Evolutionary conservation across 1,284 basidiomycete genomes (phyloP), one percentile per base, ranked within the genome.

Genomic region (Melampsora larici-populina): DNA sequence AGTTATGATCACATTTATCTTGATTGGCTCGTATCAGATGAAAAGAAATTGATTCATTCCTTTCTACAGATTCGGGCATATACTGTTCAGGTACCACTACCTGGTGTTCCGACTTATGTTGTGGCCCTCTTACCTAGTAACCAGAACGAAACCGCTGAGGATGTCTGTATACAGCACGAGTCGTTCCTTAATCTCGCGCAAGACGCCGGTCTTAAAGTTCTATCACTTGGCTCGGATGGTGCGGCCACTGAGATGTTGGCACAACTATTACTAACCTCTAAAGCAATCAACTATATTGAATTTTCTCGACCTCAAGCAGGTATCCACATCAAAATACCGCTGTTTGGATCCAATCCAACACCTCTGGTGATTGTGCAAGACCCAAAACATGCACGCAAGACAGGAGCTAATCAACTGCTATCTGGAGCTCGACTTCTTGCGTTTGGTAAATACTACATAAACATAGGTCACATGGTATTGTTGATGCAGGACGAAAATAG

Each of bases 381-480:
- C 48, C 67, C 67, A 17, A 69, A 69, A 49, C 67, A 69, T 69
- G 67, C 67, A 69, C n/a, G n/a, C n/a, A n/a, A n/a, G n/a, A n/a
- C n/a, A n/a, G n/a, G n/a, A n/a, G n/a, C n/a, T n/a, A n/a, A 69
- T 48, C 71, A 73, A 43, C 7, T 64, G 13, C 48, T 73, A 24
- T 65, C 71, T 5, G 71, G 71, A 48, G 62, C 71, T 33, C 18
- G 43, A 29, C 36, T 64, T 1, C 33, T 72, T 62, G 58, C 43
- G 11, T 72, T 72, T 29, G 58, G 70, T 13, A 62, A 72, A 48
- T 72, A 26, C 51, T 48, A 63, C 21, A 26, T 72, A 26, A 72
- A 72, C 51, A 72, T 72, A 1, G 58, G 55, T 7, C 70, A 72
- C 13, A 43, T 63, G 26, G 70, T 72, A 6, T 13, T 33, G 29